Percentiles rank a stretch among this genome's conserved stretches.
Evolutionary conservation across 768 basidiomycete species (phyloP).

Genomic region (Kwoniella sp.): DNA sequence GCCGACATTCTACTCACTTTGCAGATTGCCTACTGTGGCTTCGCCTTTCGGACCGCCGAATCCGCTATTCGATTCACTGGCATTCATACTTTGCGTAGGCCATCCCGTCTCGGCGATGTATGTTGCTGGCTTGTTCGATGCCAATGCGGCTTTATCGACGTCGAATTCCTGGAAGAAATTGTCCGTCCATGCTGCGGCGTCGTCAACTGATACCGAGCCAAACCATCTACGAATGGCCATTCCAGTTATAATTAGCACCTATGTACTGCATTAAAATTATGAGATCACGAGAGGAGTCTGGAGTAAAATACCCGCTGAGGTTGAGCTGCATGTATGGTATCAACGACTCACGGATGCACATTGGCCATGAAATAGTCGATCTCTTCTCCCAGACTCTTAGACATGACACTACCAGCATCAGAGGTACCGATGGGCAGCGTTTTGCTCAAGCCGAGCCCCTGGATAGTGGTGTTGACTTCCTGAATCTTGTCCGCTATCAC

Average conservation of each 20-base stretch:
- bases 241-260: neutral
- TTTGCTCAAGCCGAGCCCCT: conserved; percentile 63
- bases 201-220: conserved; percentile 69
- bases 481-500: conserved; percentile 69
- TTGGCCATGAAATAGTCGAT: conserved; percentile 67
- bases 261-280: neutral
- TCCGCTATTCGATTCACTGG: conserved; percentile 64
- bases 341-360: conserved; percentile 66
- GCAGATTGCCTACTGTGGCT: conserved; percentile 55
- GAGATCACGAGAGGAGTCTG: neutral
- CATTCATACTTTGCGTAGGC: conserved; percentile 55
- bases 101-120: conserved; percentile 87
- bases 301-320: neutral
- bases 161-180: conserved; percentile 74
- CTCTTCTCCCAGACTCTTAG: conserved; percentile 64
- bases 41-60: conserved; percentile 65
- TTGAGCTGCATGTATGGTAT: neutral
- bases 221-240: conserved; percentile 64
- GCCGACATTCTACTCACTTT: conserved; percentile 61
- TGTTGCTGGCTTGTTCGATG: conserved; percentile 74
- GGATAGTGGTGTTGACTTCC: conserved; percentile 58
- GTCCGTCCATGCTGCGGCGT: conserved; percentile 78
- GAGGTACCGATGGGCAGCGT: conserved; percentile 72
- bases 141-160: conserved; percentile 58
- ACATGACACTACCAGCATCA: conserved; percentile 86